Base-by-base conservation (phyloP, 345 rosid genomes). In the Syzygium aromaticum region DNA sequence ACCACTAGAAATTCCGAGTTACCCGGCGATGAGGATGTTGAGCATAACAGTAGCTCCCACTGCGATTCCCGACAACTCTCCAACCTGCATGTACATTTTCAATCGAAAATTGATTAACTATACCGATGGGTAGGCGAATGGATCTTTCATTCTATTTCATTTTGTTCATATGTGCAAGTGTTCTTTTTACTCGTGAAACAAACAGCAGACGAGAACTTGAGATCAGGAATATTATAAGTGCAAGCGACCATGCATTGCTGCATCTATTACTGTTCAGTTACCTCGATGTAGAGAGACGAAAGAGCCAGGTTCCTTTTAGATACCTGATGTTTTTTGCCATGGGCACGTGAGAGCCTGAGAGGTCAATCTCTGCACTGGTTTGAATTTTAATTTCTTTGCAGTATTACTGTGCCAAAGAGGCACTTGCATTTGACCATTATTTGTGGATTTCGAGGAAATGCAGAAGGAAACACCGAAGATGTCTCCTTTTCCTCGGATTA, bases 21-120 rank as follows among this genome's bases (percentile, higher is more conserved):
- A 94, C 99, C 99, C 98, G 19, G 98, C 98, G 33, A 97, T 96
- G 88, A 97, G 96, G 85, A 92, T 93, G 90, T 96, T 96, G 88
- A 97, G 96, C 98, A 94, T 94, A 87, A 94, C 98, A 11, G 98
- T 95, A 40, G 98, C 99, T 91, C 99, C 99, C 3, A 95, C 98
- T 11, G 98, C 98, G 9, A 97, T 94, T 92, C 98, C 98, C 3
- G 98, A 97, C 90, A 97, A 88, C 90, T 95, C 98, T 43, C 98
- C 98, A 52, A 95, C 98, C 98, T 97, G 94, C 12, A 7, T 10
- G 7, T 19, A 19, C 49, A 73, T 73, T 73, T 73, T 38, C 82
- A 73, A 17, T 73, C 2, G 49, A 73, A 19, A 38, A 73, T 9
- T 25, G 25, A 73, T 73, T 67, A 33, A 67, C 46, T 5, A 38